Conservation (phyloP, 306 rosid genomes). For the Rosa lucieae region DNA sequence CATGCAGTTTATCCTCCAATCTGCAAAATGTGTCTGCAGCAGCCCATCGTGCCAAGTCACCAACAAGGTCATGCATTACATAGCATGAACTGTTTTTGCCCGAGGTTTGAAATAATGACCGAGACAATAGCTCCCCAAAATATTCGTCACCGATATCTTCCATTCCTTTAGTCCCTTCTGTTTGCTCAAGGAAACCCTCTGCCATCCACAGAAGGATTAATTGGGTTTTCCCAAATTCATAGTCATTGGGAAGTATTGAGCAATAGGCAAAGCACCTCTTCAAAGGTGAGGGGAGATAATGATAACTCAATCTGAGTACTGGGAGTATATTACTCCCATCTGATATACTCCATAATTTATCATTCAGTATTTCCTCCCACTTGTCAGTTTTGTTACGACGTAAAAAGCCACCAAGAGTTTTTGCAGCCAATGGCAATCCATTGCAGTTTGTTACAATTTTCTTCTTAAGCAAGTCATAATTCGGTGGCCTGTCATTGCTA, state of each 20-base stretch:
- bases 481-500: neutral
- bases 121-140: constrained; percentile 18
- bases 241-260: constrained; percentile 28
- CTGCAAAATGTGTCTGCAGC: neutral
- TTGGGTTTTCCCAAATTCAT: constrained; percentile 1
- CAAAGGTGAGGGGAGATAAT: constrained; percentile 18
- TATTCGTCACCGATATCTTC: constrained; percentile 28
- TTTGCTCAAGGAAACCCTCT: neutral
- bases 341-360: constrained; percentile 19
- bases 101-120: constrained; percentile 34
- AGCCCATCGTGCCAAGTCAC: constrained; percentile 32
- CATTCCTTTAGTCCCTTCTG: neutral
- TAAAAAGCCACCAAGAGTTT: constrained; percentile 30
- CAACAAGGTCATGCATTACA: constrained; percentile 42
- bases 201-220: constrained; percentile 6
- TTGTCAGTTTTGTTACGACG: neutral
- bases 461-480: neutral
- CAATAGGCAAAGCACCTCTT: constrained; percentile 45
- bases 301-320: constrained; percentile 25
- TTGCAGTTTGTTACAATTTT: constrained; percentile 20
- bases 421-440: constrained; percentile 36
- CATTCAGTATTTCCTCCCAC: constrained; percentile 22
- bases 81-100: neutral
- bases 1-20: neutral
- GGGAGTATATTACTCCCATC: constrained; percentile 6